These are phyloP conservation scores for Xerocomellus intermedius DNA, from an alignment of 768 basidiomycete genomes.

Conservation along the genomic window DNA sequence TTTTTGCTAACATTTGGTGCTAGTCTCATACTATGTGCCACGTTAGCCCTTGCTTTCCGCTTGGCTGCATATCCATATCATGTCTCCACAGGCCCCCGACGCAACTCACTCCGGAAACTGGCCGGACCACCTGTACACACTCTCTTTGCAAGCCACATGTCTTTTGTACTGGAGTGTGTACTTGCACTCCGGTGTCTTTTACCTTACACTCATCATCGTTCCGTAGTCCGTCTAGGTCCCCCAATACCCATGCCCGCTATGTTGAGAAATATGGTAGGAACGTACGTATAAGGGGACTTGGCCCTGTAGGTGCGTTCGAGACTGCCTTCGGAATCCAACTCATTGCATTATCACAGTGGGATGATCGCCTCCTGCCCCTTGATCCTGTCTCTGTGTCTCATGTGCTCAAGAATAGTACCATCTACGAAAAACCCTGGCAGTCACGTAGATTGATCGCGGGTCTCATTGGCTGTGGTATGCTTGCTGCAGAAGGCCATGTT, in stretches of 20 bases:
- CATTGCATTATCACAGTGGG: constrained; percentile 50
- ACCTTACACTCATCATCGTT: not conserved
- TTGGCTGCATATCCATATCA: constrained; percentile 31
- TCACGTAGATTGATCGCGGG: constrained; percentile 71
- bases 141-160: constrained; percentile 55
- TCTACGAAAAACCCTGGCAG: constrained; percentile 84
- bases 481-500: constrained; percentile 71
- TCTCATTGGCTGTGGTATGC: constrained; percentile 82
- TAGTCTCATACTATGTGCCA: constrained; percentile 9
- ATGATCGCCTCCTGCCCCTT: constrained; percentile 74
- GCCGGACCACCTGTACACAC: constrained; percentile 57
- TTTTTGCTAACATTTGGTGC: not conserved
- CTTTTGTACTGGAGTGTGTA: constrained; percentile 56
- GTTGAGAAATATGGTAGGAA: constrained; percentile 64
- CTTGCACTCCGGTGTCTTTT: not conserved
- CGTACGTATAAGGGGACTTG: constrained; percentile 64
- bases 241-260: constrained; percentile 50
- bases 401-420: constrained; percentile 65
- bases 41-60: constrained; percentile 9
- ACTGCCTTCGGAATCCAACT: constrained; percentile 4
- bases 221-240: constrained; percentile 54
- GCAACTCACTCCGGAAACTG: constrained; percentile 50
- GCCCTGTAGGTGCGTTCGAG: constrained; percentile 52
- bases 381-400: constrained; percentile 76
- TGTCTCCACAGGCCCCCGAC: constrained; percentile 24